These are phyloP conservation scores for Aureobasidium vineae DNA, from an alignment of 2,329 filamentous ascomycete genomes.

Conservation along the genomic window DNA sequence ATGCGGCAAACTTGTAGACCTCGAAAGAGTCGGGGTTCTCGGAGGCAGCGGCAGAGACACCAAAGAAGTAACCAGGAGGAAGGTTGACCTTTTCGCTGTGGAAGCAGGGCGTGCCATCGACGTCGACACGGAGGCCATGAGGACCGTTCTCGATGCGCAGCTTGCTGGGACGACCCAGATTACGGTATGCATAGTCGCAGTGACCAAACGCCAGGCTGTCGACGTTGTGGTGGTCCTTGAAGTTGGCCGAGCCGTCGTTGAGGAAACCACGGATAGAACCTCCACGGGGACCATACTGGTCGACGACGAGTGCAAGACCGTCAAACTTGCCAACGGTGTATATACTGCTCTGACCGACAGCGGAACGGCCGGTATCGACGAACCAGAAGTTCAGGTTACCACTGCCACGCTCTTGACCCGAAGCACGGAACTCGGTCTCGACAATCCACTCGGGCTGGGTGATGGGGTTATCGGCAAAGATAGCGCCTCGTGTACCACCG, in stretches of 20 bases:
- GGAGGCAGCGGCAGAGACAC: conserved; percentile 81
- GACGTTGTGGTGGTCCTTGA: conserved; percentile 69
- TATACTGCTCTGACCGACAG: conserved; percentile 70
- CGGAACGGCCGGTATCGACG: conserved; percentile 59
- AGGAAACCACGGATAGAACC: conserved; percentile 89
- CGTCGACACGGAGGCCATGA: conserved; percentile 68
- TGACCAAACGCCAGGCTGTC: conserved; percentile 90
- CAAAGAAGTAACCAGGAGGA: conserved; percentile 77
- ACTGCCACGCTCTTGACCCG: conserved; percentile 76
- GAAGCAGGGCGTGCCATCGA: conserved; percentile 82
- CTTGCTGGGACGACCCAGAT: conserved; percentile 78
- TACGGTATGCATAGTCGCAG: conserved; percentile 87
- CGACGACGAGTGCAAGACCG: conserved; percentile 82
- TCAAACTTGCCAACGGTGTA: conserved; percentile 86
- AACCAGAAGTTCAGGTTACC: conserved; percentile 97
- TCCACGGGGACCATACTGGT: conserved; percentile 73
- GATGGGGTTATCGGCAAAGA: conserved; percentile 71
- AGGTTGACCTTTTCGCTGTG: conserved; percentile 73
- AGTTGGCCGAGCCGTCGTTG: conserved; percentile 85
- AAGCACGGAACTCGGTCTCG: conserved; percentile 84
- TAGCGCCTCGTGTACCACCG: conserved; percentile 76
- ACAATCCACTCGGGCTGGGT: conserved; percentile 68
- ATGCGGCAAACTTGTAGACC: conserved; percentile 79
- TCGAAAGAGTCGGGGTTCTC: conserved; percentile 96
- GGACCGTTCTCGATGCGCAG: conserved; percentile 70